These are phyloP conservation scores for Termitomyces sp. DNA, from an alignment of 768 basidiomycete genomes.

Conservation along the genomic window DNA sequence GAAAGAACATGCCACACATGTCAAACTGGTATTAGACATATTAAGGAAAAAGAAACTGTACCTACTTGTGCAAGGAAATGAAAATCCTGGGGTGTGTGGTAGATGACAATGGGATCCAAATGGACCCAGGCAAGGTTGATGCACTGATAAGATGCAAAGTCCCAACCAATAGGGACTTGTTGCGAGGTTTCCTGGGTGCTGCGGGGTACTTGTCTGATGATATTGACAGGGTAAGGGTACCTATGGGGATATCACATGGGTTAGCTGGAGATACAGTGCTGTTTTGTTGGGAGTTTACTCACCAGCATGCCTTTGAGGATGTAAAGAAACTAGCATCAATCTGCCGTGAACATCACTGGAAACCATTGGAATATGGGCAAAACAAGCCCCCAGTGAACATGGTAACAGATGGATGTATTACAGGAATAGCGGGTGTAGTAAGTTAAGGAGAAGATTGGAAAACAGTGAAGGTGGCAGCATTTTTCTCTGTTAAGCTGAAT, in stretches of 20 bases:
- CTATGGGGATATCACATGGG: slow-evolving; percentile 1
- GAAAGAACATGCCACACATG: not conserved
- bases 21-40: not conserved
- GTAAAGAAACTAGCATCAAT: no score
- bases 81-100: not conserved
- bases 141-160: not conserved
- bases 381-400: not conserved
- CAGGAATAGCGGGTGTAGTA: not conserved
- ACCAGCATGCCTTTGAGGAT: no score
- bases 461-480: not conserved
- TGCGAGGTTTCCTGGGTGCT: not conserved
- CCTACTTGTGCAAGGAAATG: not conserved
- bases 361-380: not conserved
- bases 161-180: not conserved
- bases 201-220: not conserved
- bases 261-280: slow-evolving; percentile 1
- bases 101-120: not conserved
- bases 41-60: not conserved
- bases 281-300: not conserved
- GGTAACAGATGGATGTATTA: not conserved
- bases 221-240: not conserved
- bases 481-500: no score
- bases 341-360: not conserved
- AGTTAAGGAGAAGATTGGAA: not conserved
- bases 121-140: not conserved